phyloP scores from a whole-genome alignment of 192 early-diverging fungal genomes.

The Coemansia sp. region DNA sequence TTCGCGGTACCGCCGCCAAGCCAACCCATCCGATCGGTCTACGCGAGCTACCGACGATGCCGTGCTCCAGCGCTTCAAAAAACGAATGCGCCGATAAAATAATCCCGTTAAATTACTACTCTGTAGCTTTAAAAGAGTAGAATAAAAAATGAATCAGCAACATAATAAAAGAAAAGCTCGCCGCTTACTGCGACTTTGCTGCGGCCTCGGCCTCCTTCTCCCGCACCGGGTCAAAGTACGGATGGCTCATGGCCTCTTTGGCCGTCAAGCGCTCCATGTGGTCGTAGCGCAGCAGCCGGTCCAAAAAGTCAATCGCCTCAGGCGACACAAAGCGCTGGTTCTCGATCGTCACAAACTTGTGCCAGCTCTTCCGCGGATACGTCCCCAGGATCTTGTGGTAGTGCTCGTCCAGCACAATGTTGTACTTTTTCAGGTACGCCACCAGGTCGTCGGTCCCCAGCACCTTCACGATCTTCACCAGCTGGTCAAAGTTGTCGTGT shows the following conservation, averaged over 20 bases:
- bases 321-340: constrained; percentile 81
- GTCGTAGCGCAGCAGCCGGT: constrained; percentile 88
- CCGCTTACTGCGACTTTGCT: constrained; percentile 1
- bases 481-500: constrained; percentile 98
- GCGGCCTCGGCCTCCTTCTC: constrained; percentile 24
- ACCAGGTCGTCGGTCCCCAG: constrained; percentile 95
- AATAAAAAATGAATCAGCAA: background rate
- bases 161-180: background rate
- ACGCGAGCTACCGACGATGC: constrained; percentile 70
- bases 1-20: constrained; percentile 12
- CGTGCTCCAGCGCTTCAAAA: constrained; percentile 81
- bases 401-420: constrained; percentile 84
- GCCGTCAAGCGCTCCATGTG: constrained; percentile 87
- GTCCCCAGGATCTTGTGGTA: constrained; percentile 92
- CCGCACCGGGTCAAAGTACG: constrained; percentile 69
- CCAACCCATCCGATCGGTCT: constrained; percentile 52
- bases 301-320: constrained; percentile 87
- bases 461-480: constrained; percentile 98
- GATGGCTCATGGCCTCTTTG: constrained; percentile 85
- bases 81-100: constrained; percentile 67
- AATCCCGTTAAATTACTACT: background rate
- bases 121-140: background rate
- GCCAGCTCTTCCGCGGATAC: constrained; percentile 87
- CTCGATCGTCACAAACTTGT: constrained; percentile 77
- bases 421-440: constrained; percentile 93